These are phyloP conservation scores for Asterochloris erici DNA, from an alignment of 139 green algal species.

Conservation along the genomic window DNA sequence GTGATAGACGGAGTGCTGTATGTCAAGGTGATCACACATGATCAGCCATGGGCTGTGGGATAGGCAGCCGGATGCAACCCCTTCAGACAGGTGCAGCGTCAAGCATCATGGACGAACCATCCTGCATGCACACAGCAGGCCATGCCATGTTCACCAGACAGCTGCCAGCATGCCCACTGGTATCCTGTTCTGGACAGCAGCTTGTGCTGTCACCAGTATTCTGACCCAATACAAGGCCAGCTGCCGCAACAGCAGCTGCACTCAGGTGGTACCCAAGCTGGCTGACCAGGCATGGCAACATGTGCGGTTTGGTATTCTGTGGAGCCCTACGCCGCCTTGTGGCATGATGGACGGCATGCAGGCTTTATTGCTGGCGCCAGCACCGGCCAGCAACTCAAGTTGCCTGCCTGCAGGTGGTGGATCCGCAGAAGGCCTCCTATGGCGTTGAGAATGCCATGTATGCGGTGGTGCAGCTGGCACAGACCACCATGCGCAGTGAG, in stretches of 20 bases:
- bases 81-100: too few species aligned
- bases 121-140: background rate
- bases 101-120: too few species aligned
- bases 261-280: too few species aligned
- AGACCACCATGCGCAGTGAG: slow-evolving; percentile 95
- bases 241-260: too few species aligned
- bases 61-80: background rate
- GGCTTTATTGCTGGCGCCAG: background rate
- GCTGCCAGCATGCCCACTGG: background rate
- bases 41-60: background rate
- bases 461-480: slow-evolving; percentile 91
- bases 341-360: background rate
- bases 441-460: slow-evolving; percentile 92
- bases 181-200: too few species aligned
- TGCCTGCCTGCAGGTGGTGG: slow-evolving; percentile 67
- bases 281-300: too few species aligned
- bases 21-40: slow-evolving; percentile 60
- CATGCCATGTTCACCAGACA: background rate
- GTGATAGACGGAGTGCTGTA: slow-evolving; percentile 97
- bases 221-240: too few species aligned
- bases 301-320: too few species aligned
- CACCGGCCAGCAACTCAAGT: background rate
- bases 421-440: slow-evolving; percentile 85
- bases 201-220: too few species aligned
- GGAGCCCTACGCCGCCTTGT: too few species aligned